These are phyloP conservation scores for Linderniella brevidens DNA, from an alignment of 257 asterid species.

Conservation along the genomic window DNA sequence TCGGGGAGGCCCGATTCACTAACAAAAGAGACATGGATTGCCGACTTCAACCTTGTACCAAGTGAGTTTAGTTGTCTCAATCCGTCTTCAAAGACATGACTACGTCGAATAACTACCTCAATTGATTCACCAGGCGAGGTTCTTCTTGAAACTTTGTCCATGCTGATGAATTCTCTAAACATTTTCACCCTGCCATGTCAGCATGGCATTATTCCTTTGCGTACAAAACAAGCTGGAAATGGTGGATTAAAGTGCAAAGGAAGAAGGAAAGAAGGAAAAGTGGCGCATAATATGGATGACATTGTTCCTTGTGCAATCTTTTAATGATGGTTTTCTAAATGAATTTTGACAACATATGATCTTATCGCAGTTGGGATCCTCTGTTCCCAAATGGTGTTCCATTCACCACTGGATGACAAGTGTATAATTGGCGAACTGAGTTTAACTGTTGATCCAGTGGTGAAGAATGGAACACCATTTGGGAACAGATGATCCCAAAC, in stretches of 20 bases:
- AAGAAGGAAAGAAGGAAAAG: not conserved
- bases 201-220: not conserved
- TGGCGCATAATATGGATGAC: too few species aligned
- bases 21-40: slow-evolving; percentile 76
- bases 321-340: too few species aligned
- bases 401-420: too few species aligned
- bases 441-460: too few species aligned
- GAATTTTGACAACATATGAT: too few species aligned
- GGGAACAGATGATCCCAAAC: too few species aligned
- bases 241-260: not conserved
- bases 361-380: too few species aligned
- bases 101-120: slow-evolving; percentile 78
- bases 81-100: slow-evolving; percentile 86
- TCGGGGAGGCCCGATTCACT: slow-evolving; percentile 95
- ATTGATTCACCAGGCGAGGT: slow-evolving; percentile 63
- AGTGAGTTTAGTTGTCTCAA: slow-evolving; percentile 66
- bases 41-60: slow-evolving; percentile 71
- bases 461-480: too few species aligned
- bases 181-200: slow-evolving; percentile 56
- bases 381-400: too few species aligned
- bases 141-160: slow-evolving; percentile 79
- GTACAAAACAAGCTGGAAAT: slow-evolving; percentile 3
- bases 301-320: too few species aligned
- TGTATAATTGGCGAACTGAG: too few species aligned
- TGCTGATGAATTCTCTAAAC: slow-evolving; percentile 87